Percentiles rank a stretch among this genome's conserved stretches.
Conservation (phyloP, 2,329 filamentous ascomycete species). For the Penicillium sp. region DNA sequence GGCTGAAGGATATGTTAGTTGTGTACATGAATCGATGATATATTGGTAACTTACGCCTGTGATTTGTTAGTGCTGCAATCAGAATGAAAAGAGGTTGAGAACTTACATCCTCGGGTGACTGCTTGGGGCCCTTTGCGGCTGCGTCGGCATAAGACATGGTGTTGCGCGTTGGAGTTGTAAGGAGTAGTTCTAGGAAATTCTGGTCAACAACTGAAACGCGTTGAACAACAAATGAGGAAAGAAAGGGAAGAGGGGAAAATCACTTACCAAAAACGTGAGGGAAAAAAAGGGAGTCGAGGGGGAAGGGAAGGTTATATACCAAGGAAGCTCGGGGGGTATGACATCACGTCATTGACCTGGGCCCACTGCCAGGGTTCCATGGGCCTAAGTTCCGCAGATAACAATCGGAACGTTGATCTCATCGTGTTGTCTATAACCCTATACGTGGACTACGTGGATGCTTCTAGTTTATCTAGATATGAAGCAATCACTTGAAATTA, state of each 20-base stretch:
- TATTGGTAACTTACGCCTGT: constrained; percentile 40
- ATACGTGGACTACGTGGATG: too few relatives aligned
- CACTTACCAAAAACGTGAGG: constrained; percentile 7
- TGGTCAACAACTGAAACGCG: neutral
- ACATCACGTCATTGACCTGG: constrained; percentile 36
- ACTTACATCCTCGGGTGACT: constrained; percentile 49
- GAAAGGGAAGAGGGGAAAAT: neutral
- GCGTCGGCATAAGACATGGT: constrained; percentile 52
- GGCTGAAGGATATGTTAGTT: constrained; percentile 32
- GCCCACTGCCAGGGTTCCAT: constrained; percentile 11
- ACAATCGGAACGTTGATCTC: neutral
- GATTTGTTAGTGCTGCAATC: constrained; percentile 13
- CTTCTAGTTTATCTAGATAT: too few relatives aligned
- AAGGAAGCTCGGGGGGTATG: constrained; percentile 24
- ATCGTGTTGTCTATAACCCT: too few relatives aligned
- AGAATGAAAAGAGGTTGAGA: neutral
- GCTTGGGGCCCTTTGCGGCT: constrained; percentile 48
- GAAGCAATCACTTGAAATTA: neutral
- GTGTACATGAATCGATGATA: neutral
- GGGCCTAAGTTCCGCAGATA: neutral
- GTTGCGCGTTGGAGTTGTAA: constrained; percentile 2
- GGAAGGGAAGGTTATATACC: constrained; percentile 25
- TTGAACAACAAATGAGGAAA: neutral
- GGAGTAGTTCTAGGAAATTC: neutral
- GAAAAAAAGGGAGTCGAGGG: constrained; percentile 4